phyloP scores from a whole-genome alignment of 108 stramenopile species.

The Parmales sp. region DNA sequence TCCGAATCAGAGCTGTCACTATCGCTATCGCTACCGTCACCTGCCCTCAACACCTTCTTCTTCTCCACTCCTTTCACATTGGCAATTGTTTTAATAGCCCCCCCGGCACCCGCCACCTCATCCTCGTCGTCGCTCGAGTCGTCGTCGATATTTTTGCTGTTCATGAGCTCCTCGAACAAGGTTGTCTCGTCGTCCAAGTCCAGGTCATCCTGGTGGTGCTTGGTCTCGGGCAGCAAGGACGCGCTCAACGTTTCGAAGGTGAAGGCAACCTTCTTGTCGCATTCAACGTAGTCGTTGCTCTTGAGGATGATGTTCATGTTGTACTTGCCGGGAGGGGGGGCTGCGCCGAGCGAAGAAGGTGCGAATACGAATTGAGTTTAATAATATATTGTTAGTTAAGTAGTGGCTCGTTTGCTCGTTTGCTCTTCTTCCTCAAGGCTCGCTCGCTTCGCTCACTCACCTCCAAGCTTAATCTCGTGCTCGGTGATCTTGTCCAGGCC shows the following conservation, averaged over 20 bases:
- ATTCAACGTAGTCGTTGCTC: conserved; percentile 86
- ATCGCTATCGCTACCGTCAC: conserved; percentile 4
- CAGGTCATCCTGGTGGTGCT: conserved; percentile 91
- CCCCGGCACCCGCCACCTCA: conserved; percentile 14
- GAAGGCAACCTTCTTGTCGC: conserved; percentile 71
- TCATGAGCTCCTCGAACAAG: conserved; percentile 92
- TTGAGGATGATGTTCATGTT: conserved; percentile 78
- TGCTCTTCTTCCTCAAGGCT: no score
- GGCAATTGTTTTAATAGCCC: conserved; percentile 20
- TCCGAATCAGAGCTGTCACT: background rate
- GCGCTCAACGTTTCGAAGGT: conserved; percentile 66
- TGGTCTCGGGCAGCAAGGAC: conserved; percentile 79
- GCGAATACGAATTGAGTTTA: no score
- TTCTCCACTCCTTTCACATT: conserved; percentile 34
- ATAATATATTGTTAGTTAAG: no score
- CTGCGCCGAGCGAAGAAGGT: no score
- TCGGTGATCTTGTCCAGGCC: conserved; percentile 42
- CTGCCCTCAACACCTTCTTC: conserved; percentile 9
- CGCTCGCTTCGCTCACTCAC: no score
- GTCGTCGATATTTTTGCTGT: conserved; percentile 65
- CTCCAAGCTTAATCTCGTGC: conserved; percentile 92
- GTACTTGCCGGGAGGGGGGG: conserved; percentile 75
- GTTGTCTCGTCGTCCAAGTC: conserved; percentile 96
- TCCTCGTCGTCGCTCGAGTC: conserved; percentile 67
- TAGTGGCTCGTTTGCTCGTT: no score